phyloP scores from a whole-genome alignment of 2,329 filamentous ascomycete genomes.

The Capronia epimyces region DNA sequence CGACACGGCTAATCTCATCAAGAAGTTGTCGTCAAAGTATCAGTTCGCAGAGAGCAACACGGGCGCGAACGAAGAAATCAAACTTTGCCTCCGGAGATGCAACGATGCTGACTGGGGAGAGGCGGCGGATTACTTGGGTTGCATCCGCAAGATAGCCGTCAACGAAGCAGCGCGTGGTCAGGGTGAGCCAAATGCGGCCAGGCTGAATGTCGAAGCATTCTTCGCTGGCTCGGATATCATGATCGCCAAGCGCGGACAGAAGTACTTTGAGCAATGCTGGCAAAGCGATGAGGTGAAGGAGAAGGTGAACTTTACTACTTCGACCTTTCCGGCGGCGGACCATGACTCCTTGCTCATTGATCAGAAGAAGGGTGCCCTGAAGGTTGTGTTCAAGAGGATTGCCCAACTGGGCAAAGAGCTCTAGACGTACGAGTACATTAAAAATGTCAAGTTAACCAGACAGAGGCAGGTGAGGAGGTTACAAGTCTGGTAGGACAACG shows the following conservation, averaged over 20 bases:
- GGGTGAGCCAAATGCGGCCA: neutral
- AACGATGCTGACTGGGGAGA: conserved; percentile 31
- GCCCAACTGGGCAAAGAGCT: conserved; percentile 1
- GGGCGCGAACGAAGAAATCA: conserved; percentile 38
- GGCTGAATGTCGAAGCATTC: conserved; percentile 32
- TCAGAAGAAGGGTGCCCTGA: conserved; percentile 5
- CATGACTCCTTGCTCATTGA: conserved; percentile 35
- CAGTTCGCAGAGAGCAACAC: conserved; percentile 31
- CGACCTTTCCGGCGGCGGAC: conserved; percentile 33
- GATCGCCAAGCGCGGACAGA: conserved; percentile 40
- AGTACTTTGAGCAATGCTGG: conserved; percentile 44
- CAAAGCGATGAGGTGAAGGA: conserved; percentile 28
- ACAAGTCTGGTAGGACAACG: too few relatives aligned
- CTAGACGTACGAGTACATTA: too few relatives aligned
- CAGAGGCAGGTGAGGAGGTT: too few relatives aligned
- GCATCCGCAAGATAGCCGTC: conserved; percentile 20
- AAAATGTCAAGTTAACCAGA: too few relatives aligned
- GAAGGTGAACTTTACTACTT: conserved; percentile 35
- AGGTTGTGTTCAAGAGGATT: conserved; percentile 6
- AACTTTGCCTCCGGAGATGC: conserved; percentile 36
- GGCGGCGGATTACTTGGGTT: conserved; percentile 35
- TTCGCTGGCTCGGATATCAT: conserved; percentile 41
- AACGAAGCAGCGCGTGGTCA: conserved; percentile 4
- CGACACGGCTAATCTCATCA: neutral
- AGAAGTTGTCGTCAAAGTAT: conserved; percentile 1